Evolutionary conservation across 257 asterid genomes (phyloP).

Genomic region (Solanum boliviense): DNA sequence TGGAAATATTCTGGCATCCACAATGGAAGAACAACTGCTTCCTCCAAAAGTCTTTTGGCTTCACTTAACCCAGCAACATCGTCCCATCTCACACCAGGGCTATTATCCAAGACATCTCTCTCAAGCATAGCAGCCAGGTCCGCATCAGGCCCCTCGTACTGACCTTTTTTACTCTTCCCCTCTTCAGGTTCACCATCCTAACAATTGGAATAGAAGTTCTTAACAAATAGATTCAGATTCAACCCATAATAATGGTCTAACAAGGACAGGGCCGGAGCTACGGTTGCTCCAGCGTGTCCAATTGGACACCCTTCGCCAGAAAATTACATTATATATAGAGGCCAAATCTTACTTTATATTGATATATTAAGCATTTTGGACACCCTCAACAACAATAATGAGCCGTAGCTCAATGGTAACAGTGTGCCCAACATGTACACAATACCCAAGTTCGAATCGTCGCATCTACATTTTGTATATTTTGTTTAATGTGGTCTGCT

Average conservation of each 20-base stretch:
- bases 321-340: too few species aligned
- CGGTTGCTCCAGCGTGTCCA: too few species aligned
- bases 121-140: constrained; percentile 99
- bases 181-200: constrained; percentile 90
- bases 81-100: constrained; percentile 98
- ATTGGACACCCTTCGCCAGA: too few species aligned
- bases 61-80: constrained; percentile 96
- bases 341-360: too few species aligned
- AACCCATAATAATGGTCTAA: not conserved
- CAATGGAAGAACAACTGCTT: constrained; percentile 97
- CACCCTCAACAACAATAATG: too few species aligned
- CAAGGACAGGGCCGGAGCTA: not conserved
- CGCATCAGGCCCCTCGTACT: constrained; percentile 94
- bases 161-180: constrained; percentile 68
- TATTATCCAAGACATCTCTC: constrained; percentile 88
- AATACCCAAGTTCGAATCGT: too few species aligned
- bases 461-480: too few species aligned
- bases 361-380: too few species aligned
- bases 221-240: not conserved
- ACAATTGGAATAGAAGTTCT: not conserved
- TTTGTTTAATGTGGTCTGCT: too few species aligned
- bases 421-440: too few species aligned
- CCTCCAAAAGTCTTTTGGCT: constrained; percentile 96
- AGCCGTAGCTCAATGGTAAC: too few species aligned
- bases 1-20: constrained; percentile 99